Evolutionary conservation across 805 yeast species (phyloP).

Genomic region (Sugiyamaella marilandica): DNA sequence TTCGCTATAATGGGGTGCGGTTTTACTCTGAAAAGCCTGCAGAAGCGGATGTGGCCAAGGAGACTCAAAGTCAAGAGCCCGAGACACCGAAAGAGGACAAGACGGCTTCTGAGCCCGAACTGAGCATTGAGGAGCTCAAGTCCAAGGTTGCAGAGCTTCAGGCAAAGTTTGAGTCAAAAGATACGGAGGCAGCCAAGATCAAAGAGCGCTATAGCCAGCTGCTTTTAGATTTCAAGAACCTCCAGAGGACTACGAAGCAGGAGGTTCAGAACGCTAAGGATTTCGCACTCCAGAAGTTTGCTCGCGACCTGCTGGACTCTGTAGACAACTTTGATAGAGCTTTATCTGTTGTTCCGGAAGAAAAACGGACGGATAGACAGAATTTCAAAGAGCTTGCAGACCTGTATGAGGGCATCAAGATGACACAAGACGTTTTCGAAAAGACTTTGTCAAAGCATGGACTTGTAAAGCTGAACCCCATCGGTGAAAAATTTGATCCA

Average conservation of each 20-base stretch:
- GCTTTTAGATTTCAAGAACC: constrained; percentile 86
- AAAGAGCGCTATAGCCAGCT: constrained; percentile 80
- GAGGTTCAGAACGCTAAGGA: constrained; percentile 84
- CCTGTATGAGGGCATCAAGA: constrained; percentile 80
- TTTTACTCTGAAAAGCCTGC: constrained; percentile 10
- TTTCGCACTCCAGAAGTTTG: constrained; percentile 87
- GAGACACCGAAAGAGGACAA: constrained; percentile 12
- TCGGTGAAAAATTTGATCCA: constrained; percentile 85
- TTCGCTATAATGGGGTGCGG: not conserved
- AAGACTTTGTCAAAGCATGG: constrained; percentile 81
- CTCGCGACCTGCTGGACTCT: constrained; percentile 83
- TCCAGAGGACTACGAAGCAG: constrained; percentile 84
- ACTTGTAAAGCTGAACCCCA: constrained; percentile 70
- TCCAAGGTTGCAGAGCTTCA: constrained; percentile 35
- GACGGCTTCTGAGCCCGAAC: constrained; percentile 8
- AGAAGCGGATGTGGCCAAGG: constrained; percentile 12
- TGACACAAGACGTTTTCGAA: constrained; percentile 84
- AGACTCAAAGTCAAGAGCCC: constrained; percentile 2
- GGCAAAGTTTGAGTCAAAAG: constrained; percentile 50
- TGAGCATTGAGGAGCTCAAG: constrained; percentile 19
- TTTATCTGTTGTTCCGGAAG: constrained; percentile 52
- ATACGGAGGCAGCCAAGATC: constrained; percentile 65
- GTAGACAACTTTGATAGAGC: constrained; percentile 90
- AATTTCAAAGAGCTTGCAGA: constrained; percentile 62
- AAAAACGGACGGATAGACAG: constrained; percentile 34